Conservation (phyloP, 495 filamentous ascomycete genomes). For the Peziza echinospora region DNA sequence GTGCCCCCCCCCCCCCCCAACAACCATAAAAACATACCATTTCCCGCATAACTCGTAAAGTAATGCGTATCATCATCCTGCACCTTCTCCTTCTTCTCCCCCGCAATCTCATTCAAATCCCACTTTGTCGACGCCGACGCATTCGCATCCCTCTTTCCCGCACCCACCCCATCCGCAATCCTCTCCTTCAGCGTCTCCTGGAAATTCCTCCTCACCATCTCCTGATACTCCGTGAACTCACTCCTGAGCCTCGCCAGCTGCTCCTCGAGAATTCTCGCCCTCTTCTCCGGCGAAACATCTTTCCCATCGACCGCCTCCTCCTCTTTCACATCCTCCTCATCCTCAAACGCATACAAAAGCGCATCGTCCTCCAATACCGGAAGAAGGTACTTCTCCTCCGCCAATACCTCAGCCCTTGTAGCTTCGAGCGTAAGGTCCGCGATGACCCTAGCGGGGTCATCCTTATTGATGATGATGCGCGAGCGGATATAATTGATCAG, state of each 20-base stretch:
- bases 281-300: constrained; percentile 26
- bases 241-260: constrained; percentile 39
- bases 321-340: constrained; percentile 26
- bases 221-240: constrained; percentile 51
- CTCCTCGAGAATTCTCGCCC: constrained; percentile 45
- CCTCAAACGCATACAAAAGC: constrained; percentile 62
- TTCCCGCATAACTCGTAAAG: constrained; percentile 62
- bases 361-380: constrained; percentile 82
- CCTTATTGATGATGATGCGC: neutral
- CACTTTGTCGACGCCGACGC: constrained; percentile 3
- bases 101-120: constrained; percentile 10
- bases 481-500: constrained; percentile 63
- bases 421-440: constrained; percentile 21
- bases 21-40: constrained; percentile 28
- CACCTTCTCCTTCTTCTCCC: constrained; percentile 18
- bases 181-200: constrained; percentile 38
- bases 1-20: neutral
- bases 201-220: constrained; percentile 31
- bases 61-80: constrained; percentile 43
- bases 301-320: constrained; percentile 14
- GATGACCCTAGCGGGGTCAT: constrained; percentile 21
- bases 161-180: constrained; percentile 17
- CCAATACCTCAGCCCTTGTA: constrained; percentile 34
- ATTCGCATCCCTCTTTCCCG: constrained; percentile 12
- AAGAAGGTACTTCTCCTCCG: constrained; percentile 48